phyloP scores from a whole-genome alignment of 352 stramenopile genomes.

The Halophytophthora batemanensis region DNA sequence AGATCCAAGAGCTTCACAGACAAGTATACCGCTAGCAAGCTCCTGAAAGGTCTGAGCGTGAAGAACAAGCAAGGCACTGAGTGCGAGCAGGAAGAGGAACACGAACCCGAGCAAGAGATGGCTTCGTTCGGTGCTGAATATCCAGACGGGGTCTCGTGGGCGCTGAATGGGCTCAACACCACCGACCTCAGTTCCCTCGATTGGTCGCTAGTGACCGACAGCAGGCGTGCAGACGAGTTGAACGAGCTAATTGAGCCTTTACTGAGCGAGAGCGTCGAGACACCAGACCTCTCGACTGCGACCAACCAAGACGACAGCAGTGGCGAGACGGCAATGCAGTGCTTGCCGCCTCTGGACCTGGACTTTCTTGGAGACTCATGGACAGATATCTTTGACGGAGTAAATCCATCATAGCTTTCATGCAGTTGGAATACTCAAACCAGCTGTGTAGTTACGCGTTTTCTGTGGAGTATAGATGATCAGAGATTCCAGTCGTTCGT shows the following conservation, averaged over 20 bases:
- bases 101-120: conserved; percentile 23
- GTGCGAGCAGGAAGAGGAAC: conserved; percentile 11
- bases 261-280: conserved; percentile 4
- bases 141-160: conserved; percentile 9
- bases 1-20: conserved; percentile 5
- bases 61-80: conserved; percentile 6
- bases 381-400: conserved; percentile 26
- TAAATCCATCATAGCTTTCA: conserved; percentile 9
- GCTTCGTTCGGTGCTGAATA: conserved; percentile 13
- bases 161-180: conserved; percentile 14
- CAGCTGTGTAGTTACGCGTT: no score
- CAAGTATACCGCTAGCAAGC: conserved; percentile 5
- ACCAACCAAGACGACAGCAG: neutral
- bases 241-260: conserved; percentile 22
- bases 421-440: no score
- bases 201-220: conserved; percentile 24
- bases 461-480: no score
- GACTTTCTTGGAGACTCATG: conserved; percentile 25
- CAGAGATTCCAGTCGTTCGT: no score
- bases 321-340: conserved; percentile 5
- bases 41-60: conserved; percentile 11
- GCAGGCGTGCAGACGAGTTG: conserved; percentile 22
- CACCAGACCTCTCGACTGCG: neutral
- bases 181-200: conserved; percentile 20
- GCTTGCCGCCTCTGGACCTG: conserved; percentile 16